Evolutionary conservation across 805 yeast species (phyloP).

Genomic region (Myxozyma neglecta): DNA sequence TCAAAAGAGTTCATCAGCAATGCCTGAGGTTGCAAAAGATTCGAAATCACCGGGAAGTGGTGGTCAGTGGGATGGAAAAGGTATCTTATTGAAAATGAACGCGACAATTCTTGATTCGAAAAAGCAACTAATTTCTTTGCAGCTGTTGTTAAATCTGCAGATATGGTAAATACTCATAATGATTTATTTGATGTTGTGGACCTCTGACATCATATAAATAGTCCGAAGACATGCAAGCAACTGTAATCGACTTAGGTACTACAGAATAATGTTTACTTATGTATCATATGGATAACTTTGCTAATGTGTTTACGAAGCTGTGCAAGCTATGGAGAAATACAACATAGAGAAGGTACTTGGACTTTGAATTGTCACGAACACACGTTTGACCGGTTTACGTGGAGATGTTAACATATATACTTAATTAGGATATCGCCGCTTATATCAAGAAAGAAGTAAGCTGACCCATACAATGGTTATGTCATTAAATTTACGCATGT

Average conservation of each 20-base stretch:
- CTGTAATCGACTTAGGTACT: constrained; percentile 37
- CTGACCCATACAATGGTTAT: neutral
- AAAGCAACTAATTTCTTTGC: neutral
- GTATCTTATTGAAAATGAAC: neutral
- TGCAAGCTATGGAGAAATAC: constrained; percentile 48
- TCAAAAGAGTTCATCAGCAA: neutral
- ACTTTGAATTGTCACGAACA: neutral
- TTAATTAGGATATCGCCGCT: constrained; percentile 52
- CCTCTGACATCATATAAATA: constrained; percentile 5
- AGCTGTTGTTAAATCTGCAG: constrained; percentile 39
- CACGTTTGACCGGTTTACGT: constrained; percentile 25
- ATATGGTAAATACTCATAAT: constrained; percentile 35
- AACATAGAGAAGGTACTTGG: constrained; percentile 44
- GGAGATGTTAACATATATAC: neutral
- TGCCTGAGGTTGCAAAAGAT: neutral
- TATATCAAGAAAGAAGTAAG: constrained; percentile 53
- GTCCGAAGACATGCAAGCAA: constrained; percentile 38
- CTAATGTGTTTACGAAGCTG: constrained; percentile 35
- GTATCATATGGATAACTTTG: neutral
- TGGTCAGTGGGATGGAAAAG: constrained; percentile 29
- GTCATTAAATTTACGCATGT: neutral
- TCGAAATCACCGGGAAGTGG: neutral
- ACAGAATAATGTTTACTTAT: neutral
- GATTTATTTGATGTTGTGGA: neutral
- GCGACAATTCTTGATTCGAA: neutral